Base-by-base conservation (phyloP, 1,139 yeast species). In the Suhomyces kunorum region DNA sequence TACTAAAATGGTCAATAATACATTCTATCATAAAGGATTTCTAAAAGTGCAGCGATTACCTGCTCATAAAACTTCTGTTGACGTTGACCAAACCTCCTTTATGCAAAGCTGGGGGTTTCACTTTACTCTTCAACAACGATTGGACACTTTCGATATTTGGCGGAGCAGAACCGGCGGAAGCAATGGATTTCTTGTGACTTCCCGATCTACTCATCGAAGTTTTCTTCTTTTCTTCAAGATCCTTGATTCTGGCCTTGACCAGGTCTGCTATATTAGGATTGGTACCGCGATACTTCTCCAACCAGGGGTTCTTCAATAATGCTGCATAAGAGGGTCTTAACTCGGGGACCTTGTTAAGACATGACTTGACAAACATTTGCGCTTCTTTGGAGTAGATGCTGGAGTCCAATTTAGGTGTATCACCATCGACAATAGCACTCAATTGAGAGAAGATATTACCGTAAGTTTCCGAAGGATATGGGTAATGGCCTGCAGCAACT, bases 341-440 rank as follows among this genome's bases (percentile, higher is more conserved):
- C 29, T 79, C 80, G 1, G 98, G 96, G 43, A 77, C 76, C 63
- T 90, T 92, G 55, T 83, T 83, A 45, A 92, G 68, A 65, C 98
- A 89, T 46, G 80, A 75, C 28, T 74, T 72, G 8, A 90, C 96
- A 63, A 92, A 92, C 48, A 80, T 78, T 50, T 81, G 84, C 0
- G 98, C 98, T 39, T 82, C 84, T n/a, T 72, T 63, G 2, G 92
- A 80, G 58, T 78, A 92, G 29, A 63, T 58, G 20, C 66, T 76
- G 3, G 66, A 48, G 48, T 71, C 73, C 44, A 92, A 69, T 39
- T 72, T 71, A 5, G 98, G 98, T 5, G 98, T 94, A 28, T 88
- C 95, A 8, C 97, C 98, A 58, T 90, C 96, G 15, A 92, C 97
- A 57, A 92, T 92, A 2, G 97, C 98, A 64, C 89, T 85, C 49